Evolutionary conservation across 2,329 filamentous ascomycete genomes (phyloP), one percentile per base, ranked within the genome.

Genomic region (Acrodontium crateriforme): DNA sequence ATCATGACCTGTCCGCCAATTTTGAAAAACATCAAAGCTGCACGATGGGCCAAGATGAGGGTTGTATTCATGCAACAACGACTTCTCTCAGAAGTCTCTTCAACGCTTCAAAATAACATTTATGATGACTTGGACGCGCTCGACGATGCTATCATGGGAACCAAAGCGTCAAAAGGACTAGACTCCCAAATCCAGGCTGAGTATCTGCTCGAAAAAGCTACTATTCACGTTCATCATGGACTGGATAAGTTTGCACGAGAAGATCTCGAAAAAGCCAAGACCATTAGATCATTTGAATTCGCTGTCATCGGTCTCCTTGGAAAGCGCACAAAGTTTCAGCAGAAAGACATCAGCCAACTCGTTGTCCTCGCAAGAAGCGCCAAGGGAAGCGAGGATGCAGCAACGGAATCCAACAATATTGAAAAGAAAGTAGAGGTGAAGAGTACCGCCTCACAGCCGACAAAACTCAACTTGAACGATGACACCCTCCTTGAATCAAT

Each of bases 401-500:
- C 25, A 16, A 8, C 25, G 4, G 26, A 13, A n/a, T 22, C 20
- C n/a, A 22, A 8, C 8, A 12, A 22, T 10, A 10, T 8, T 22
- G 4, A 22, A 4, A 27, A 25, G 6, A 18, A 36, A 9, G 24
- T 22, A 18, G 27, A 30, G 11, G 23, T 27, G 4, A 24, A 29
- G 5, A 19, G 34, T 11, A 12, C 25, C n/a, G 30, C 35, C 6
- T 30, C 36, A 4, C 37, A 32, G 16, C 43, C 46, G 6, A 40
- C 77, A 41, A 75, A 77, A 3, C 53, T 95, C 9, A 69, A 78
- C 18, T 60, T 95, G 3, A 91, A 95, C 47, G 81, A 98, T 44
- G 89, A 98, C 49, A 95, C 89, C 0, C 65, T 98, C 0, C 64
- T 95, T 2, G 89, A 98, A 50, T 71, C 74, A 3, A 87, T 98